Evolutionary conservation across 225 moss, liverwort and hornwort species (phyloP).

Genomic region (Bryum argenteum): DNA sequence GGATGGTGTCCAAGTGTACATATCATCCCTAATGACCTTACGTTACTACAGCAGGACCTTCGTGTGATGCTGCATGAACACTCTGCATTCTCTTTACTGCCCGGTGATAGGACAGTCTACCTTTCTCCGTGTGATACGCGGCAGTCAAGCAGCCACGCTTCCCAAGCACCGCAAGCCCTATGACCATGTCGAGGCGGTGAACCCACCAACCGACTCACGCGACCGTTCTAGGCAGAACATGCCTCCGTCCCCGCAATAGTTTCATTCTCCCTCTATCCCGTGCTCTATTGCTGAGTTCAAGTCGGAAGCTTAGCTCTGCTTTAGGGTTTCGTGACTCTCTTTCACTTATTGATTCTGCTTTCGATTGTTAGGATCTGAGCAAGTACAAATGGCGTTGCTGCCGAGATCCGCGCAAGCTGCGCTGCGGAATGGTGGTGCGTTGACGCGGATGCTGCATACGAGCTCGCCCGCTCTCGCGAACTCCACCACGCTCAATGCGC

Average conservation of each 20-base stretch:
- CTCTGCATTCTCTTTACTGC: too few species aligned
- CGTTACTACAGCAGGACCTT: too few species aligned
- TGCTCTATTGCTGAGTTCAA: not conserved
- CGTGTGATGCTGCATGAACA: too few species aligned
- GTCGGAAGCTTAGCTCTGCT: not conserved
- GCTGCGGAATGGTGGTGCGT: slow-evolving; percentile 14
- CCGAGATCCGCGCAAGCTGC: slow-evolving; percentile 62
- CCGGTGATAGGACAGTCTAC: not conserved
- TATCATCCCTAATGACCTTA: too few species aligned
- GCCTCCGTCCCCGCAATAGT: not conserved
- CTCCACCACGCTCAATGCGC: slow-evolving; percentile 53
- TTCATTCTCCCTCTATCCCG: not conserved
- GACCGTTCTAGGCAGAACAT: slow-evolving; percentile 26
- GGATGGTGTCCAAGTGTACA: too few species aligned
- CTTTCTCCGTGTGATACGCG: not conserved
- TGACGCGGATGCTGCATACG: slow-evolving; percentile 53
- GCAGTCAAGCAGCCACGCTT: slow-evolving; percentile 16
- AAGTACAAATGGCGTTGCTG: slow-evolving; percentile 43
- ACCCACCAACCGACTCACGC: not conserved
- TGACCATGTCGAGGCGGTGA: slow-evolving; percentile 36
- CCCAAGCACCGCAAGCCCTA: not conserved
- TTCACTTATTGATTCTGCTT: not conserved
- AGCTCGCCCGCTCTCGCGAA: slow-evolving; percentile 44
- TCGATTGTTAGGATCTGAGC: not conserved
- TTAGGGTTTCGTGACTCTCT: slow-evolving; percentile 23